Evolutionary conservation across 768 basidiomycete species (phyloP).

Genomic region (Tylopilus subfusipes): DNA sequence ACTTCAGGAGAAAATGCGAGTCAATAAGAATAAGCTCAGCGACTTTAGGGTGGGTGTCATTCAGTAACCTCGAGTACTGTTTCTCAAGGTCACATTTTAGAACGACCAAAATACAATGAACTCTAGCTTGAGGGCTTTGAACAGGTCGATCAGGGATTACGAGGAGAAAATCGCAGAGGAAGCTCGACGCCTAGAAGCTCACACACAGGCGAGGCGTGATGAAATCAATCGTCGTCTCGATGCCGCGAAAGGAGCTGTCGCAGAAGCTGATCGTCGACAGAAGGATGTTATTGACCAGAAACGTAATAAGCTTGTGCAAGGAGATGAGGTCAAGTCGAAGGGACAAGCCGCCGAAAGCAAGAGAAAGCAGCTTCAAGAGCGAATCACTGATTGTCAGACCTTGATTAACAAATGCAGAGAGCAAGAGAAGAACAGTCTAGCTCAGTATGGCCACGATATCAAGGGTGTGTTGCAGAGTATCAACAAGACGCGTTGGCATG

Average conservation of each 20-base stretch:
- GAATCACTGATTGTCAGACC: conserved; percentile 44
- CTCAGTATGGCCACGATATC: conserved; percentile 62
- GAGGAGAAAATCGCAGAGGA: conserved; percentile 52
- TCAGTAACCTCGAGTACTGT: not conserved
- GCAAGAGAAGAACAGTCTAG: conserved; percentile 54
- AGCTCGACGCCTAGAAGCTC: conserved; percentile 47
- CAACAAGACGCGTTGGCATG: conserved; percentile 52
- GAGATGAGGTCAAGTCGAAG: conserved; percentile 31
- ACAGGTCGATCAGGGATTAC: conserved; percentile 34
- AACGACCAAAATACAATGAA: conserved; percentile 51
- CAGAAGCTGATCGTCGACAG: conserved; percentile 35
- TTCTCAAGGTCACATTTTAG: conserved; percentile 32
- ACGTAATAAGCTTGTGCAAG: conserved; percentile 28
- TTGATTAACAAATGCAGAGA: conserved; percentile 50
- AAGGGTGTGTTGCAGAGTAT: conserved; percentile 55
- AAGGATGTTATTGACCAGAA: conserved; percentile 34
- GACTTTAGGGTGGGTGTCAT: conserved; percentile 42
- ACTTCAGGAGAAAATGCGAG: conserved; percentile 40
- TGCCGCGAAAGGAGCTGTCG: conserved; percentile 39
- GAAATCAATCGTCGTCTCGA: conserved; percentile 52
- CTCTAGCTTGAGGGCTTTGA: conserved; percentile 33
- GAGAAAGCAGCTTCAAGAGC: conserved; percentile 31
- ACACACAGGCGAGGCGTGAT: conserved; percentile 62
- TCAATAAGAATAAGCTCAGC: conserved; percentile 42
- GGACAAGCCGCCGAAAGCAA: conserved; percentile 38